A percentile compares a stretch with the other conserved stretches of the same genome.
Conservation (phyloP, 2,329 filamentous ascomycete genomes). For the Sclerotinia borealis region DNA sequence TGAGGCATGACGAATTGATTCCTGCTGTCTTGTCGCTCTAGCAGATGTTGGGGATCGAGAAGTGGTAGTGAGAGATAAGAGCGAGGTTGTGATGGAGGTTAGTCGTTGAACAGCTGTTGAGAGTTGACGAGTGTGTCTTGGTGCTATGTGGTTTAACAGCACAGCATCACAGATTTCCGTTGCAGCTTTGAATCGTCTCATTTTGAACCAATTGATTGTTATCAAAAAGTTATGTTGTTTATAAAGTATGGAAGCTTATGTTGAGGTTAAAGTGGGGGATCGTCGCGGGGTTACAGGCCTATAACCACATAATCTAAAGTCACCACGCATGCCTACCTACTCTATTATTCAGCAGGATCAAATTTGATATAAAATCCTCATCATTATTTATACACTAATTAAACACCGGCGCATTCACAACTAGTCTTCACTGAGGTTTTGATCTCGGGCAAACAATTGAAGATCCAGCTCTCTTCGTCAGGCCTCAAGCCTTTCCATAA, state of each 20-base stretch:
- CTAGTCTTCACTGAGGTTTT: neutral
- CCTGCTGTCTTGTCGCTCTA: neutral
- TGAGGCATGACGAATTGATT: slow-evolving; percentile 19
- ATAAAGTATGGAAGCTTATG: slow-evolving; percentile 5
- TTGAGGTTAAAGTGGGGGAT: neutral
- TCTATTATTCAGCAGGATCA: neutral
- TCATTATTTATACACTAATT: slow-evolving; percentile 19
- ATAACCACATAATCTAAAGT: neutral
- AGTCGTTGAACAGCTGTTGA: slow-evolving; percentile 24
- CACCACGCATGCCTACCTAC: too few relatives aligned
- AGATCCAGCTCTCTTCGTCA: slow-evolving; percentile 3
- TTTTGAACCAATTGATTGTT: slow-evolving; percentile 24
- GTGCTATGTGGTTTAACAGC: slow-evolving; percentile 8
- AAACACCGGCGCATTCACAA: slow-evolving; percentile 19
- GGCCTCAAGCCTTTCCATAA: slow-evolving; percentile 10
- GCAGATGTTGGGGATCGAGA: neutral
- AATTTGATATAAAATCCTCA: neutral
- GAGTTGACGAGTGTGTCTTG: slow-evolving; percentile 21
- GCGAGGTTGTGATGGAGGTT: slow-evolving; percentile 8
- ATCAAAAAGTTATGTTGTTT: slow-evolving; percentile 1
- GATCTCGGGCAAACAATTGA: neutral
- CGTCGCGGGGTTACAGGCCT: neutral
- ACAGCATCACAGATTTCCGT: slow-evolving; percentile 19
- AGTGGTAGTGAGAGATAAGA: slow-evolving; percentile 8
- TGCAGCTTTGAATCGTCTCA: slow-evolving; percentile 30